Percentiles rank a stretch among this genome's conserved stretches.
These are phyloP conservation scores for Pichia sp. DNA, from an alignment of 1,139 yeast genomes.

Conservation along the genomic window DNA sequence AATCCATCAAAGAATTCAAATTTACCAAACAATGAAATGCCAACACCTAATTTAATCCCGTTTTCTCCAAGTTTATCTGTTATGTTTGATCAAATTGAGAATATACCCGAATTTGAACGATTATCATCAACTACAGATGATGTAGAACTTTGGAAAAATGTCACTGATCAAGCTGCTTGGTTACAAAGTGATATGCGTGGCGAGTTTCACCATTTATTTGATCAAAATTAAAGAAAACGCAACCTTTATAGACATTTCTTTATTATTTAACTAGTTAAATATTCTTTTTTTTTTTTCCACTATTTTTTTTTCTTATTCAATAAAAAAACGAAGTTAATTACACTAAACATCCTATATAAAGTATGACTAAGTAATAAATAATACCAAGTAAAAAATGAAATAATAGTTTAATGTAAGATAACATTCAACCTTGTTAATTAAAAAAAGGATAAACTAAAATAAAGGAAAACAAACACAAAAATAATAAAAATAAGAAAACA, in stretches of 20 bases:
- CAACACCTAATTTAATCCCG: constrained; percentile 2
- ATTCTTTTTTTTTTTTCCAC: background rate
- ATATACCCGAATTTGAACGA: constrained; percentile 24
- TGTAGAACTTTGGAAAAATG: constrained; percentile 66
- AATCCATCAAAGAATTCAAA: background rate
- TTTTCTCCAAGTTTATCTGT: constrained; percentile 25
- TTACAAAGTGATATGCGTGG: constrained; percentile 26
- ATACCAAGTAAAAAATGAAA: constrained; percentile 1
- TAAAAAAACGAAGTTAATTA: constrained; percentile 12
- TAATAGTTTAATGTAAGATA: constrained; percentile 4
- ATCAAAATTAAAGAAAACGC: background rate
- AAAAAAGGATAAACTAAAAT: constrained; percentile 4
- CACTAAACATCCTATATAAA: constrained; percentile 9
- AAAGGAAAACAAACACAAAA: constrained; percentile 12
- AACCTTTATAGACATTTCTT: background rate
- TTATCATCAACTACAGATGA: constrained; percentile 36
- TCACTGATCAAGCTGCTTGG: constrained; percentile 73
- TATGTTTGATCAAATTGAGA: constrained; percentile 24
- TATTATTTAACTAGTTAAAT: background rate
- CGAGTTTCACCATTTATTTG: constrained; percentile 12
- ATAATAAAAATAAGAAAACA: constrained; percentile 4
- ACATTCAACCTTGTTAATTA: background rate
- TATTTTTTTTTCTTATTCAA: constrained; percentile 4
- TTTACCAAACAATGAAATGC: background rate
- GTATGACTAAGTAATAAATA: constrained; percentile 5